Evolutionary conservation across 192 early-diverging fungal species (phyloP).

Genomic region (Coemansia sp.): DNA sequence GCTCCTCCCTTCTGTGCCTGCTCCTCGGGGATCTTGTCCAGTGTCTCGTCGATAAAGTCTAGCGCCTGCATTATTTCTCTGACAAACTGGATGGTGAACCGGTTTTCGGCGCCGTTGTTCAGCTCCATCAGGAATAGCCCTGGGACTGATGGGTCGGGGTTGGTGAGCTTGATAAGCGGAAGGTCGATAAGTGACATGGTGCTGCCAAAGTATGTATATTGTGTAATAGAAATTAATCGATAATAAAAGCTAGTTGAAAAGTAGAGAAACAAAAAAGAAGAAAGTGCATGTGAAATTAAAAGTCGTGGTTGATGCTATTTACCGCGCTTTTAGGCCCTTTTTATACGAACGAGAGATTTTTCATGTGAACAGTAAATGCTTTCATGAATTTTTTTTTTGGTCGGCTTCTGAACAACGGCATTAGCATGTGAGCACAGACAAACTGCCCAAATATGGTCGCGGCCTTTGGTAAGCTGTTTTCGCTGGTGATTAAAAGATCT

Average conservation of each 20-base stretch:
- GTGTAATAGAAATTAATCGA: not conserved
- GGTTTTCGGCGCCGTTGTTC: slow-evolving; percentile 63
- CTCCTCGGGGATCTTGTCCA: slow-evolving; percentile 41
- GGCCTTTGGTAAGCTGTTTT: no score
- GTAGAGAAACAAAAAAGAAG: not conserved
- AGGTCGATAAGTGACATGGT: slow-evolving; percentile 45
- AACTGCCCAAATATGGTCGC: no score
- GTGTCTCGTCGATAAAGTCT: slow-evolving; percentile 56
- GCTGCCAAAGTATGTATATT: not conserved
- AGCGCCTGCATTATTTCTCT: slow-evolving; percentile 59
- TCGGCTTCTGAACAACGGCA: no score
- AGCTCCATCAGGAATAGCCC: slow-evolving; percentile 64
- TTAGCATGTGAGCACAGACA: no score
- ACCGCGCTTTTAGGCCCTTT: no score
- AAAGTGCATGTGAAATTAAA: no score
- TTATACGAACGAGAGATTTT: no score
- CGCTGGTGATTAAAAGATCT: no score
- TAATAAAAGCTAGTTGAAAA: not conserved
- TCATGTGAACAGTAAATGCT: no score
- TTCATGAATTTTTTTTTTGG: no score
- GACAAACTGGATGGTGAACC: slow-evolving; percentile 64
- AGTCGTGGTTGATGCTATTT: no score
- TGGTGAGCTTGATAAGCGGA: slow-evolving; percentile 43
- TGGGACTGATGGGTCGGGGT: slow-evolving; percentile 34
- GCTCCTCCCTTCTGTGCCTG: slow-evolving; percentile 53